These are phyloP conservation scores for Nothophaeocryptopus gaeumannii DNA, from an alignment of 2,329 filamentous ascomycete species.

Conservation along the genomic window DNA sequence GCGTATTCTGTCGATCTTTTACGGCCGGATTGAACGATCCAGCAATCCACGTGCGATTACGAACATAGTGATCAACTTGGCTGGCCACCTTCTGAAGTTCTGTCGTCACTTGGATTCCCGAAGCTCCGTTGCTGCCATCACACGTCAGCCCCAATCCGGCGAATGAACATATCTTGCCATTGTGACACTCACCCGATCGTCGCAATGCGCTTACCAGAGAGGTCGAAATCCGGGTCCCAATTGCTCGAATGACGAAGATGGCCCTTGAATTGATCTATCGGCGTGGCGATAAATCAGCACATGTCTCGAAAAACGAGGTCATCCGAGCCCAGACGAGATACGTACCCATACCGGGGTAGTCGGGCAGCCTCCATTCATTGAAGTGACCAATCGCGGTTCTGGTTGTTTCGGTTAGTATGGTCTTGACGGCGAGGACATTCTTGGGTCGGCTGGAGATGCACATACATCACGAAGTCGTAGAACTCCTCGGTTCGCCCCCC, in stretches of 20 bases:
- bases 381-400: constrained; percentile 61
- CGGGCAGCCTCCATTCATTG: constrained; percentile 62
- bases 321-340: neutral
- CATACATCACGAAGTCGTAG: constrained; percentile 57
- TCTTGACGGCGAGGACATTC: no score
- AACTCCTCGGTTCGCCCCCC: constrained; percentile 38
- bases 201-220: constrained; percentile 39
- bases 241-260: constrained; percentile 39
- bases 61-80: constrained; percentile 62
- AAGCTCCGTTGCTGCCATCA: constrained; percentile 37
- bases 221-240: constrained; percentile 37
- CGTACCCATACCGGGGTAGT: constrained; percentile 48
- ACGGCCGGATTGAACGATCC: constrained; percentile 55
- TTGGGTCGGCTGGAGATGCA: no score
- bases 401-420: no score
- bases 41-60: constrained; percentile 66
- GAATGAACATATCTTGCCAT: no score
- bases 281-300: constrained; percentile 33
- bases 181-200: constrained; percentile 35
- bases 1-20: constrained; percentile 50
- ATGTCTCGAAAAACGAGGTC: no score
- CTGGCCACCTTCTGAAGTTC: constrained; percentile 48
- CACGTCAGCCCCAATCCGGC: neutral
- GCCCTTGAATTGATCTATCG: constrained; percentile 41
- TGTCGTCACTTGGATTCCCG: constrained; percentile 42